phyloP scores from a whole-genome alignment of 2,329 filamentous ascomycete species.

The Leptographium galeiforme region DNA sequence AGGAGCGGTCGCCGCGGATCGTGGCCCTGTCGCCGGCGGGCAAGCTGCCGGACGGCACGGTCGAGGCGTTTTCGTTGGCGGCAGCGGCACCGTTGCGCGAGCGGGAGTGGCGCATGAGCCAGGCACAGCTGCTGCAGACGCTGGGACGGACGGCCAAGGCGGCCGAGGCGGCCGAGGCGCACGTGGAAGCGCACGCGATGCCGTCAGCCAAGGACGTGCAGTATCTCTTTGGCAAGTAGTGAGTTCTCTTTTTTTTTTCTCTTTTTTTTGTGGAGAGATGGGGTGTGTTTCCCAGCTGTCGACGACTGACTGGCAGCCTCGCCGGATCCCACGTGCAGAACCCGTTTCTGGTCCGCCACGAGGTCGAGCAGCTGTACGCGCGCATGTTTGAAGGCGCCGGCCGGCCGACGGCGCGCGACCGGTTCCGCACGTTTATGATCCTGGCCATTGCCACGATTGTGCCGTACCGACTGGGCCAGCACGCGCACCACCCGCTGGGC shows the following conservation, averaged over 20 bases:
- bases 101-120: not conserved
- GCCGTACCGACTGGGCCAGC: conserved; percentile 17
- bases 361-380: not conserved
- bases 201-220: not conserved
- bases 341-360: not conserved
- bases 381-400: not conserved
- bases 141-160: not conserved
- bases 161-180: not conserved
- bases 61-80: not conserved
- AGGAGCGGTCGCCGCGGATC: not conserved
- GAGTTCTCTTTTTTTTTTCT: not conserved
- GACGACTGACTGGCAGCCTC: not conserved
- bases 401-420: not conserved
- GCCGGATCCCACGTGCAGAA: conserved; percentile 1
- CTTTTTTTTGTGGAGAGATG: no score
- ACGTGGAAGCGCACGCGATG: not conserved
- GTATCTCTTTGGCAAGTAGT: not conserved
- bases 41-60: not conserved
- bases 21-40: not conserved
- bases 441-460: conserved; percentile 17
- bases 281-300: no score
- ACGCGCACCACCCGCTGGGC: conserved; percentile 23
- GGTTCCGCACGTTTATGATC: conserved; percentile 11
- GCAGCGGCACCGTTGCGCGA: not conserved
- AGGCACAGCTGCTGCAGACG: not conserved